Evolutionary conservation across 2,329 filamentous ascomycete species (phyloP).

Genomic region (Epicoccum sorghinum): DNA sequence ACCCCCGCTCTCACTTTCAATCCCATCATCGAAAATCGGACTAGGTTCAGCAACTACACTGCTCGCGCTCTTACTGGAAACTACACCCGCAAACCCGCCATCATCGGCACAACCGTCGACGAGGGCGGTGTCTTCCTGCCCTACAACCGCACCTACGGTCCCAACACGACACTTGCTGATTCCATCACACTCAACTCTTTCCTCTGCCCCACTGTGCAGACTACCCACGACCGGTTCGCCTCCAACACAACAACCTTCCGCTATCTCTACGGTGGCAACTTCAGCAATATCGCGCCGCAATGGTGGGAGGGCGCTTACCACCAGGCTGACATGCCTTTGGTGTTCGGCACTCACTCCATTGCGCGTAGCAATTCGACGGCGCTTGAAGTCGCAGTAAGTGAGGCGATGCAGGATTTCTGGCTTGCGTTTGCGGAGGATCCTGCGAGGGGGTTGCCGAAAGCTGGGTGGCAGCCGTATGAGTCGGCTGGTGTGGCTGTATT

Average conservation of each 20-base stretch:
- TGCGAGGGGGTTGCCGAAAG: slow-evolving; percentile 30
- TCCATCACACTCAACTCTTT: slow-evolving; percentile 31
- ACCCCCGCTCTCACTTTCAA: slow-evolving; percentile 35
- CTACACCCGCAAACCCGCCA: slow-evolving; percentile 41
- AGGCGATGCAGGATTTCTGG: slow-evolving; percentile 47
- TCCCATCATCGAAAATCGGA: slow-evolving; percentile 38
- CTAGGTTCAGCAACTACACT: slow-evolving; percentile 46
- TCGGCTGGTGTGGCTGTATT: slow-evolving; percentile 30
- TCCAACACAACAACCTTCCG: slow-evolving; percentile 41
- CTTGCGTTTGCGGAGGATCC: slow-evolving; percentile 46
- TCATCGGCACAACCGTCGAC: slow-evolving; percentile 43
- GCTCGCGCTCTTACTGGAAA: slow-evolving; percentile 36
- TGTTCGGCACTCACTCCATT: slow-evolving; percentile 45
- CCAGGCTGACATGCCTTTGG: slow-evolving; percentile 41
- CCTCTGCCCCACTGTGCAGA: slow-evolving; percentile 40
- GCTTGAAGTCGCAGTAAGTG: slow-evolving; percentile 40
- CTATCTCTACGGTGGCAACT: slow-evolving; percentile 48
- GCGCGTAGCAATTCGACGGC: slow-evolving; percentile 31
- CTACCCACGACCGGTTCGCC: slow-evolving; percentile 32
- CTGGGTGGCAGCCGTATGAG: slow-evolving; percentile 44
- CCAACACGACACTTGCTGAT: slow-evolving; percentile 26
- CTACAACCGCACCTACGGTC: slow-evolving; percentile 40
- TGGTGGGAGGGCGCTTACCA: slow-evolving; percentile 48
- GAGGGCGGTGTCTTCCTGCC: slow-evolving; percentile 45
- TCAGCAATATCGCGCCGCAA: slow-evolving; percentile 42